Evolutionary conservation across 768 basidiomycete species (phyloP).

Genomic region (Leccinum longicurvipes): DNA sequence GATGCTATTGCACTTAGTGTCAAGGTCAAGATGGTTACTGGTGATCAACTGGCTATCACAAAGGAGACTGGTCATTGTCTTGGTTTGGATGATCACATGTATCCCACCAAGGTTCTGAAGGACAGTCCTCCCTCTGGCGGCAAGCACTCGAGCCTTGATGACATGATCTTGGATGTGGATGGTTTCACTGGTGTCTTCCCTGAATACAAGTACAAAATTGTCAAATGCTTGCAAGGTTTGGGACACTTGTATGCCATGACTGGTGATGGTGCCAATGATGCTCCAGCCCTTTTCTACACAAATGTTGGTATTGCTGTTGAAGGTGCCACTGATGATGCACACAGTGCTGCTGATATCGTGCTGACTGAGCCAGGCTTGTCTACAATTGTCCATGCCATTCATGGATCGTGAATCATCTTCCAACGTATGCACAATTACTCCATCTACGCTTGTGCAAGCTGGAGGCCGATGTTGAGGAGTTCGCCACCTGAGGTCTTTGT

Average conservation of each 20-base stretch:
- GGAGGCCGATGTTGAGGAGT: too few species aligned
- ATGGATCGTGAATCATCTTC: constrained; percentile 98
- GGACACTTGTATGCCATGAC: constrained; percentile 98
- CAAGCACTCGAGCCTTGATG: constrained; percentile 82
- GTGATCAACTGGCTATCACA: constrained; percentile 98
- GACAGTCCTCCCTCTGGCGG: constrained; percentile 87
- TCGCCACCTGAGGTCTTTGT: too few species aligned
- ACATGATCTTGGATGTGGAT: constrained; percentile 99
- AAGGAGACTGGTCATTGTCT: constrained; percentile 99
- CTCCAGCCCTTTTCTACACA: constrained; percentile 94
- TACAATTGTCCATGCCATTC: constrained; percentile 98
- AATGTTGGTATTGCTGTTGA: constrained; percentile 99
- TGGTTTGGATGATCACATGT: constrained; percentile 99
- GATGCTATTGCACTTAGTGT: constrained; percentile 95
- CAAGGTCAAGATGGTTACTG: constrained; percentile 99
- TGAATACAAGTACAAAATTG: constrained; percentile 99
- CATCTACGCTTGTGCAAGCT: constrained; percentile 94
- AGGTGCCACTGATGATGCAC: constrained; percentile 97
- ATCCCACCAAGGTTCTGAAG: constrained; percentile 98
- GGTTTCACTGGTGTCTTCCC: constrained; percentile 99
- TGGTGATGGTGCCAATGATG: constrained; percentile 98
- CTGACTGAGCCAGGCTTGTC: constrained; percentile 97
- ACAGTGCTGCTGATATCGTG: constrained; percentile 97
- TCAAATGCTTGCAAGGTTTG: constrained; percentile 95
- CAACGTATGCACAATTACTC: constrained; percentile 99